These are phyloP conservation scores for Lichtheimia ramosa DNA, from an alignment of 371 early-diverging fungal species.

Conservation along the genomic window DNA sequence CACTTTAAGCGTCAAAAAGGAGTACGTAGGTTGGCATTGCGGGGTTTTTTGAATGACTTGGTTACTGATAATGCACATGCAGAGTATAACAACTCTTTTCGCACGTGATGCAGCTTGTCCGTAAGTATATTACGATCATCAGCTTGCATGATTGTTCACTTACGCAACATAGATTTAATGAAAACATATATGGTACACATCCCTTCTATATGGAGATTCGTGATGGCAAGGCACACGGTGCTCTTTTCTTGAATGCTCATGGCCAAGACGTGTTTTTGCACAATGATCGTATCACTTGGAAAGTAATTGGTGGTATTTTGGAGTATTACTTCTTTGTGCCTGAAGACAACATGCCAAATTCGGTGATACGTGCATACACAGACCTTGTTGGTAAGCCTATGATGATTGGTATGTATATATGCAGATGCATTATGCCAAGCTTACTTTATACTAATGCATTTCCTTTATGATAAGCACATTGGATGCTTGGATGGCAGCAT, in stretches of 20 bases:
- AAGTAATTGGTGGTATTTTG: slow-evolving; percentile 66
- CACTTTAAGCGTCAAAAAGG: slow-evolving; percentile 23
- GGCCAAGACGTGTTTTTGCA: slow-evolving; percentile 76
- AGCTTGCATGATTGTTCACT: not conserved
- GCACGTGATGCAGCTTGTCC: slow-evolving; percentile 59
- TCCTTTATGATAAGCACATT: slow-evolving; percentile 7
- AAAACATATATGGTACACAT: slow-evolving; percentile 74
- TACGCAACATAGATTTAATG: slow-evolving; percentile 25
- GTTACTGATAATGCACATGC: slow-evolving; percentile 12
- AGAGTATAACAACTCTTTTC: slow-evolving; percentile 50
- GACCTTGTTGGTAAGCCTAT: slow-evolving; percentile 68
- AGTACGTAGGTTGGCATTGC: too few relatives aligned
- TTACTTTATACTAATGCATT: too few relatives aligned
- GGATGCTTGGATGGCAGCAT: slow-evolving; percentile 69
- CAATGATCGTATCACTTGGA: slow-evolving; percentile 58
- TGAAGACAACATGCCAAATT: slow-evolving; percentile 42
- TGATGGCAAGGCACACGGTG: slow-evolving; percentile 59
- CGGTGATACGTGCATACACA: slow-evolving; percentile 65
- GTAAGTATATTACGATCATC: slow-evolving; percentile 17
- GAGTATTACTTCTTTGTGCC: slow-evolving; percentile 69
- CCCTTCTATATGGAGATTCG: slow-evolving; percentile 73
- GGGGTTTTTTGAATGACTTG: too few relatives aligned
- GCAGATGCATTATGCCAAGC: not conserved
- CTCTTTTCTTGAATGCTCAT: slow-evolving; percentile 60
- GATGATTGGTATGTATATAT: slow-evolving; percentile 9